Percentiles rank a stretch among this genome's conserved stretches.
Evolutionary conservation across 2,329 filamentous ascomycete species (phyloP).

Genomic region (Amauroascus niger): DNA sequence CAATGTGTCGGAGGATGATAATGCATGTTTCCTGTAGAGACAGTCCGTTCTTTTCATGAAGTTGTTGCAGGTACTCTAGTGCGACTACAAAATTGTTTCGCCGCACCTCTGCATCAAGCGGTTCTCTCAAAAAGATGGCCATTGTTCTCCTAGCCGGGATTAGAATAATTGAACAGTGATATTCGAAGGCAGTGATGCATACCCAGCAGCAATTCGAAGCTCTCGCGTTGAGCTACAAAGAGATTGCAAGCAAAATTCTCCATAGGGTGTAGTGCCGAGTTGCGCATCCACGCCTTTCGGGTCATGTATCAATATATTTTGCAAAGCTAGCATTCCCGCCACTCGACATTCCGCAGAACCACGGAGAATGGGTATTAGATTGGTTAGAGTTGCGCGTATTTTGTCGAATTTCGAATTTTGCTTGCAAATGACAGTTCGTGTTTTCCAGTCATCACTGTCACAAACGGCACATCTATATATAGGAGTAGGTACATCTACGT

Average conservation of each 20-base stretch:
- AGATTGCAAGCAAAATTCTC: conserved; percentile 72
- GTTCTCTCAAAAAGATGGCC: conserved; percentile 52
- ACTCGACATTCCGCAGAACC: conserved; percentile 54
- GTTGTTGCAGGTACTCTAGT: conserved; percentile 59
- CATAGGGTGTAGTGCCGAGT: conserved; percentile 57
- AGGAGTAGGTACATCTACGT: conserved; percentile 20
- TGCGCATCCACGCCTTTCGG: conserved; percentile 51
- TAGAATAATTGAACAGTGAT: conserved; percentile 17
- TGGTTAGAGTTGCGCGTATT: conserved; percentile 37
- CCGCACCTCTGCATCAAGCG: conserved; percentile 41
- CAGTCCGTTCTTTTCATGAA: conserved; percentile 59
- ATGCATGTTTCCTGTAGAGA: conserved; percentile 74
- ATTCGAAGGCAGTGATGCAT: conserved; percentile 8
- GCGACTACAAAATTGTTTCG: conserved; percentile 58
- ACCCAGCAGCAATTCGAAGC: conserved; percentile 70
- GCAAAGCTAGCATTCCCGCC: conserved; percentile 60
- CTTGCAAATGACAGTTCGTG: conserved; percentile 11
- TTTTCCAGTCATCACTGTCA: conserved; percentile 22
- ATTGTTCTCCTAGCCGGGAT: conserved; percentile 48
- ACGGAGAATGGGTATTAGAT: conserved; percentile 33
- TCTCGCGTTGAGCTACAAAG: conserved; percentile 78
- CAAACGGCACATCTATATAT: conserved; percentile 31
- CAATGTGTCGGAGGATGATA: conserved; percentile 75
- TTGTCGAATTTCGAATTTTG: conserved; percentile 23
- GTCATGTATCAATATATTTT: conserved; percentile 60